Evolutionary conservation across 768 basidiomycete species (phyloP).

Genomic region (Tylopilus vinaceipallidus): DNA sequence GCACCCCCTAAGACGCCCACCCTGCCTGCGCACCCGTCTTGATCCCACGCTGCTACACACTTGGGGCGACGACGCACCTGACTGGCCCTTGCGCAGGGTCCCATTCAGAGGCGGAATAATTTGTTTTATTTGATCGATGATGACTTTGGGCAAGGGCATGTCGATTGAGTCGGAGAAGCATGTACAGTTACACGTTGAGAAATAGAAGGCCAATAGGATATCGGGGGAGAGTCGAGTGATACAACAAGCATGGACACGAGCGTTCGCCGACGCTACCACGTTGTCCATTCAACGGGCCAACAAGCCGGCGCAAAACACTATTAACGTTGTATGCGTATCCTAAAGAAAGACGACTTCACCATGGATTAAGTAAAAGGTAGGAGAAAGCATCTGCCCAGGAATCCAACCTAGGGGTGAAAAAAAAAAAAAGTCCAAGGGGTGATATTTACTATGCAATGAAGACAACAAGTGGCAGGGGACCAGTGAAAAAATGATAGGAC

Average conservation of each 20-base stretch:
- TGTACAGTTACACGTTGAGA: too few species aligned
- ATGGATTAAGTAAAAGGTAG: conserved; percentile 1
- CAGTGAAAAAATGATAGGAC: conserved; percentile 1
- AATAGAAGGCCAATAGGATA: conserved; percentile 19
- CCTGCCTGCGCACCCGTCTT: conserved; percentile 49
- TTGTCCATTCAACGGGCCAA: conserved; percentile 2
- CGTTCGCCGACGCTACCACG: conserved; percentile 13
- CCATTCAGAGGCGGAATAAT: conserved; percentile 90
- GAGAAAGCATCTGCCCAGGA: conserved; percentile 1
- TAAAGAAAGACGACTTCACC: conserved; percentile 3
- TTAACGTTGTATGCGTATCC: conserved; percentile 26
- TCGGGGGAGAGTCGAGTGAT: conserved; percentile 15
- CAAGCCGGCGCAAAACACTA: conserved; percentile 15
- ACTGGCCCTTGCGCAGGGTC: conserved; percentile 92
- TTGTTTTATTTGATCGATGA: conserved; percentile 71
- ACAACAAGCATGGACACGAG: conserved; percentile 29
- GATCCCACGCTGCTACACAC: not conserved
- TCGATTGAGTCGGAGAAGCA: too few species aligned
- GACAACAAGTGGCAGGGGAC: not conserved
- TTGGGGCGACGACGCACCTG: conserved; percentile 48
- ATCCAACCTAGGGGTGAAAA: conserved; percentile 21
- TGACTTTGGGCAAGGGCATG: conserved; percentile 61
- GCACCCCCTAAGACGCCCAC: conserved; percentile 95
- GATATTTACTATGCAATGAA: conserved; percentile 24
- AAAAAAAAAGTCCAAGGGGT: conserved; percentile 23